A percentile compares a stretch with the other conserved stretches of the same genome.
Conservation (phyloP, 768 basidiomycete genomes). For the Leccinum variicolor region DNA sequence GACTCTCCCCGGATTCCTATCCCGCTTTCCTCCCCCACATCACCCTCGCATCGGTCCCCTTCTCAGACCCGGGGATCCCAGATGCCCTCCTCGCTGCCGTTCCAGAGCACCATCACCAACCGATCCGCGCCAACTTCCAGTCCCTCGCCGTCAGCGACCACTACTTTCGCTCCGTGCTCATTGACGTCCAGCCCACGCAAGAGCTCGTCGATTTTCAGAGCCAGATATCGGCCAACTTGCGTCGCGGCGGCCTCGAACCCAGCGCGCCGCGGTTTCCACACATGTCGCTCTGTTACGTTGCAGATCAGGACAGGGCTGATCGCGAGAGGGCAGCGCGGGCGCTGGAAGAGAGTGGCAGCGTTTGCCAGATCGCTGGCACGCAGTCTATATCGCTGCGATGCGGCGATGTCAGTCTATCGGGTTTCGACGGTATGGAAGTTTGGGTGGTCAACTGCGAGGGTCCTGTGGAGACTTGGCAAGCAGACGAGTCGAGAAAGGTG, state of each 20-base stretch:
- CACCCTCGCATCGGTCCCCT: slow-evolving; percentile 53
- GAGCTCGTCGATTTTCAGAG: slow-evolving; percentile 49
- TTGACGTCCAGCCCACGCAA: slow-evolving; percentile 43
- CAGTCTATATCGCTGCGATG: slow-evolving; percentile 25
- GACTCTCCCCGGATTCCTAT: slow-evolving; percentile 42
- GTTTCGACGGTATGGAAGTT: slow-evolving; percentile 47
- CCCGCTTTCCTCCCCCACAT: slow-evolving; percentile 67
- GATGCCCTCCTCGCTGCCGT: slow-evolving; percentile 38
- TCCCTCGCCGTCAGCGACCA: slow-evolving; percentile 55
- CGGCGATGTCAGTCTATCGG: slow-evolving; percentile 33
- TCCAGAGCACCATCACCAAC: slow-evolving; percentile 27
- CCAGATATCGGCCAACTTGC: slow-evolving; percentile 39
- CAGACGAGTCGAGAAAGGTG: slow-evolving; percentile 39
- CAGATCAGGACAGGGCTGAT: slow-evolving; percentile 57
- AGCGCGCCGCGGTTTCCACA: slow-evolving; percentile 64
- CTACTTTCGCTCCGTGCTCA: slow-evolving; percentile 71
- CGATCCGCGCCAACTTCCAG: slow-evolving; percentile 46
- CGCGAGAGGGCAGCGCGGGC: slow-evolving; percentile 46
- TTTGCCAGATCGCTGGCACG: slow-evolving; percentile 28
- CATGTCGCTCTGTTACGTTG: slow-evolving; percentile 71
- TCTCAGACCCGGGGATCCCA: neutral
- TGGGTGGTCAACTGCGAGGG: slow-evolving; percentile 63
- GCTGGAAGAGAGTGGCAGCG: slow-evolving; percentile 36
- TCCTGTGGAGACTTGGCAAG: slow-evolving; percentile 55
- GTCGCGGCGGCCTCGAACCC: slow-evolving; percentile 35